Conservation (phyloP, 2,329 filamentous ascomycete genomes). For the Cercospora sp. region DNA sequence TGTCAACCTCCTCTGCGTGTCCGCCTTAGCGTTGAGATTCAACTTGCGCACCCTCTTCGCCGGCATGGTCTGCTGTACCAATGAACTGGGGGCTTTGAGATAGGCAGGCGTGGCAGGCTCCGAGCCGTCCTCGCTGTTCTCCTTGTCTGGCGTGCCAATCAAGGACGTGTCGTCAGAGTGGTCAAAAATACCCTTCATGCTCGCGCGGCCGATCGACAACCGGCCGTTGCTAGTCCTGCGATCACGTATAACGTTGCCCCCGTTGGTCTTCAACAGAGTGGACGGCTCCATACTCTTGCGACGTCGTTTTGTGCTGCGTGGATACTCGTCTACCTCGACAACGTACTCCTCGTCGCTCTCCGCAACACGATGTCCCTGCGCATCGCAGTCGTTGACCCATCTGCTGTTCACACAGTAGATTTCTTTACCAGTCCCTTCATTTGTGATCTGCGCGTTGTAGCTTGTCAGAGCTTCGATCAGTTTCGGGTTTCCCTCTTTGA, state of each 20-base stretch:
- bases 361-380: slow-evolving; percentile 33
- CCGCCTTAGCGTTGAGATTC: slow-evolving; percentile 31
- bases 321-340: slow-evolving; percentile 39
- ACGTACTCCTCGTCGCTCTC: slow-evolving; percentile 39
- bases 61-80: slow-evolving; percentile 41
- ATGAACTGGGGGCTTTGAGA: slow-evolving; percentile 32
- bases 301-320: slow-evolving; percentile 35
- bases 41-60: slow-evolving; percentile 39
- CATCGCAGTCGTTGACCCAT: slow-evolving; percentile 42
- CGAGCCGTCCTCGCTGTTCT: slow-evolving; percentile 29
- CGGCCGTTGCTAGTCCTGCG: slow-evolving; percentile 36
- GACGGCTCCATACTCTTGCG: slow-evolving; percentile 43
- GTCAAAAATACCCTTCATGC: slow-evolving; percentile 22
- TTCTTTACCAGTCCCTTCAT: slow-evolving; percentile 27
- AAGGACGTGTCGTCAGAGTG: not conserved
- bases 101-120: slow-evolving; percentile 39
- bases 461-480: slow-evolving; percentile 38
- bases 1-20: slow-evolving; percentile 37
- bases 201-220: slow-evolving; percentile 32
- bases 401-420: slow-evolving; percentile 43
- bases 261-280: slow-evolving; percentile 34
- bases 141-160: slow-evolving; percentile 26
- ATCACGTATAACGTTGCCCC: slow-evolving; percentile 38
- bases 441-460: slow-evolving; percentile 37
- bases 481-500: slow-evolving; percentile 42